Evolutionary conservation across 345 rosid species (phyloP).

Genomic region (Lumnitzera littorea): DNA sequence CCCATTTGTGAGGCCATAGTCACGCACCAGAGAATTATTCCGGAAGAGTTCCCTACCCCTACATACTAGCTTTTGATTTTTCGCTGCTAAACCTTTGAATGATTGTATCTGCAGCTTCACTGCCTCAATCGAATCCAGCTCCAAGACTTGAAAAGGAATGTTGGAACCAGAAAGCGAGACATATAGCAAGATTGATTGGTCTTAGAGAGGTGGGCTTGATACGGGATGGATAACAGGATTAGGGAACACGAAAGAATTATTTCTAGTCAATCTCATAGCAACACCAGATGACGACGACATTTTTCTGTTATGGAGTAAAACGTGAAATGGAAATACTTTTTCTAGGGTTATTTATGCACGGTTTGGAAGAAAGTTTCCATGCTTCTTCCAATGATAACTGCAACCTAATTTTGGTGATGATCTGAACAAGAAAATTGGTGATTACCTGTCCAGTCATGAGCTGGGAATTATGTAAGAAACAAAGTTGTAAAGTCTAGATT

Average conservation of each 20-base stretch:
- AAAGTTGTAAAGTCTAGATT: neutral
- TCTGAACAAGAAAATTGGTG: neutral
- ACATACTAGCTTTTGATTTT: constrained; percentile 66
- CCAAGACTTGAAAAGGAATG: constrained; percentile 50
- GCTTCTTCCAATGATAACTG: too few relatives aligned
- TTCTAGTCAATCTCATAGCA: constrained; percentile 29
- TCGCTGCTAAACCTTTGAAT: constrained; percentile 56
- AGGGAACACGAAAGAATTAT: constrained; percentile 17
- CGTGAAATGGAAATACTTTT: too few relatives aligned
- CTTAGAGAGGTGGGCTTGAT: constrained; percentile 19
- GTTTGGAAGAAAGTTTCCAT: too few relatives aligned
- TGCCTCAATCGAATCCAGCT: constrained; percentile 57
- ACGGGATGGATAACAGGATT: constrained; percentile 15
- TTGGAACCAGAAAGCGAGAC: constrained; percentile 26
- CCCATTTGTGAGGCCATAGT: constrained; percentile 63
- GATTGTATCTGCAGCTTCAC: constrained; percentile 67
- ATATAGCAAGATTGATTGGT: constrained; percentile 41
- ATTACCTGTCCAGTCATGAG: neutral
- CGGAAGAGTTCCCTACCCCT: constrained; percentile 63
- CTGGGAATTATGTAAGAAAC: neutral
- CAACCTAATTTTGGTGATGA: too few relatives aligned
- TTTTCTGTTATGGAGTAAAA: neutral
- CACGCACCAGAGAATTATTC: constrained; percentile 57
- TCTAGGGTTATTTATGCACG: too few relatives aligned
- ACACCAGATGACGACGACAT: constrained; percentile 63